Evolutionary conservation across 208 protist genomes (phyloP), one percentile per base, ranked within the genome.

Genomic region (Leptomonas pyrrhocoris): DNA sequence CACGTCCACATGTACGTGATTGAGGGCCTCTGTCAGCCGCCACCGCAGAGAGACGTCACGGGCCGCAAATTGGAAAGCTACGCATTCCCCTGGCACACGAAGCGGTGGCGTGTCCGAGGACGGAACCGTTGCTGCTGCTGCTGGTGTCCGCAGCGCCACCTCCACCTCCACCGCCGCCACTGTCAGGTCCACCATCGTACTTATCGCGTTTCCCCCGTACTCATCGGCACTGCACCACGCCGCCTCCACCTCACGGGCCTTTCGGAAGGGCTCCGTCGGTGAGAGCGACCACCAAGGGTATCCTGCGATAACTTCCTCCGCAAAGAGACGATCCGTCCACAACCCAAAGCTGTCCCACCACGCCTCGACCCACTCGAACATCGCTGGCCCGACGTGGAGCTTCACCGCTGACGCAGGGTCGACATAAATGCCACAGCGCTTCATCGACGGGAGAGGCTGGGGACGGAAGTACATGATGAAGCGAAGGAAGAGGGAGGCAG

Each of bases 281-380:
- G 63, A 36, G 1, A 19, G 30, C 11, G 64, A 1, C 65, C 65
- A 62, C 65, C 72, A 77, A 49, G 72, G 72, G 42, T 77, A 67
- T 0, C 72, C 72, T 0, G 9, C 38, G n/a, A 72, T 58, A 6
- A 77, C 50, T 38, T 71, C 58, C 45, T 61, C 65, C 6, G 48
- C 42, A 27, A 72, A 77, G n/a, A 77, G 72, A 2, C 50, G 64
- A 30, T 77, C 72, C 34, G 72, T 68, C 55, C 71, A 21, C 40
- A 77, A 42, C 1, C 64, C 64, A 9, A 61, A 31, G 36, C 56
- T 67, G 51, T 77, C 72, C 72, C 72, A 77, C 63, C 56, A 72
- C 16, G 72, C 65, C 30, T 77, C 72, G 6, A 49, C 63, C 50
- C 64, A 77, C 21, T 59, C 48, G 34, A 77, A 48, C 48, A 77